A percentile compares a stretch with the other conserved stretches of the same genome.
Conservation (phyloP, 805 yeast genomes). For the Suhomyces sp. region DNA sequence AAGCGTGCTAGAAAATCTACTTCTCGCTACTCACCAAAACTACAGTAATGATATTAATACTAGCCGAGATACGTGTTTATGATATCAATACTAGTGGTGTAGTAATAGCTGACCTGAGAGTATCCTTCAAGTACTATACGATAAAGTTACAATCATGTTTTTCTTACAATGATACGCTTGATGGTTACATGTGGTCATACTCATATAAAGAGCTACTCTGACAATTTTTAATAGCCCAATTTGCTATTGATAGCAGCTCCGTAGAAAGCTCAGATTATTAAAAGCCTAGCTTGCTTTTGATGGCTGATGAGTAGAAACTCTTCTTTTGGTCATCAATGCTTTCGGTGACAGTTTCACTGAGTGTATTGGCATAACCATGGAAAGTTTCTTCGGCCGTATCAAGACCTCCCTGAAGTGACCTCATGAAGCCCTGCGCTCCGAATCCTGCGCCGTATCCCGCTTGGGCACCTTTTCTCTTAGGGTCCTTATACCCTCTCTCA, state of each 20-base stretch:
- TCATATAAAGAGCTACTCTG: not conserved
- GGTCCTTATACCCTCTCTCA: conserved; percentile 42
- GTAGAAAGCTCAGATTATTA: conserved; percentile 16
- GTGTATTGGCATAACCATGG: conserved; percentile 54
- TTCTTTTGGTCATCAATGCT: conserved; percentile 49
- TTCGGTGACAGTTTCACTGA: conserved; percentile 54
- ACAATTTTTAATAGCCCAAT: no score
- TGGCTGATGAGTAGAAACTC: conserved; percentile 48
- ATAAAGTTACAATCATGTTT: no score
- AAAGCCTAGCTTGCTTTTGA: conserved; percentile 54
- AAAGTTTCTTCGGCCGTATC: conserved; percentile 53
- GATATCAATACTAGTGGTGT: no score
- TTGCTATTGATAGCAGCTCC: not conserved
- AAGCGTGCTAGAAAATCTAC: no score
- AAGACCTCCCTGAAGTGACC: conserved; percentile 49
- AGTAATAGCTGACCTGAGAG: no score
- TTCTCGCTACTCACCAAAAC: no score
- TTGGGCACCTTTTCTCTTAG: conserved; percentile 38
- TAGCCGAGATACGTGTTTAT: no score
- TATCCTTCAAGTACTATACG: no score
- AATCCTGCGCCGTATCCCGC: conserved; percentile 39
- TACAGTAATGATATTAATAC: no score
- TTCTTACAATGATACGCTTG: no score
- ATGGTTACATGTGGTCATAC: no score
- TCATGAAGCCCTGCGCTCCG: conserved; percentile 34